Conservation (phyloP, 2,329 filamentous ascomycete species). For the Trichoderma sp. region DNA sequence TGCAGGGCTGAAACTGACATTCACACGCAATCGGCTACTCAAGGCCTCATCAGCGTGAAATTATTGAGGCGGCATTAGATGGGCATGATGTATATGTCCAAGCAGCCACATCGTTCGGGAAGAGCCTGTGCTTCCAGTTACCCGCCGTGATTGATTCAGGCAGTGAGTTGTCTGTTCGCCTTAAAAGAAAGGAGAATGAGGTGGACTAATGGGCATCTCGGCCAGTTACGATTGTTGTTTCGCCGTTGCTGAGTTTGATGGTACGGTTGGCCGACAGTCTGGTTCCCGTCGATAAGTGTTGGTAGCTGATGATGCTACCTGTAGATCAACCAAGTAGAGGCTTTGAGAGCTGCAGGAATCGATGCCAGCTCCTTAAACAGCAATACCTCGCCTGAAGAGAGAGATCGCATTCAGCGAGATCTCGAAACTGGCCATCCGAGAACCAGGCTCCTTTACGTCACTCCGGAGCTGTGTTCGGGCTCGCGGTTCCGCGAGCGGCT, state of each 20-base stretch:
- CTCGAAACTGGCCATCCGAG: constrained; percentile 83
- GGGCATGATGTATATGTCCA: constrained; percentile 92
- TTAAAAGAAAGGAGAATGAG: neutral
- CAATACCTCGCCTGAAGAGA: constrained; percentile 65
- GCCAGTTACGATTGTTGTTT: constrained; percentile 86
- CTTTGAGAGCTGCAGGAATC: constrained; percentile 70
- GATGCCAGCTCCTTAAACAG: constrained; percentile 85
- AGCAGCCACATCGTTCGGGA: constrained; percentile 86
- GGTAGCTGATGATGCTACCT: neutral
- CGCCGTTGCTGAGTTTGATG: constrained; percentile 86
- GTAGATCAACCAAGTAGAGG: constrained; percentile 87
- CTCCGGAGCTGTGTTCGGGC: constrained; percentile 80
- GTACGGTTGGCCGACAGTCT: constrained; percentile 40
- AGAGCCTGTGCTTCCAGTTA: constrained; percentile 89
- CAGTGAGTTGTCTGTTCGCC: constrained; percentile 53
- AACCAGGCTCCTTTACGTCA: constrained; percentile 85
- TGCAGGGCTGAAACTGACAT: neutral
- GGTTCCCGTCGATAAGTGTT: constrained; percentile 3
- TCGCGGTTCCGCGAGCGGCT: constrained; percentile 75
- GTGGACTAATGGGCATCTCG: neutral
- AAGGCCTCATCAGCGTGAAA: constrained; percentile 82
- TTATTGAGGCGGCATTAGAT: constrained; percentile 76
- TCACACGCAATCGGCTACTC: neutral
- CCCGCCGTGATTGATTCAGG: constrained; percentile 85
- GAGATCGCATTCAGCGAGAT: constrained; percentile 70